These are phyloP conservation scores for Phialophora tarda DNA, from an alignment of 2,329 filamentous ascomycete genomes.

Conservation along the genomic window DNA sequence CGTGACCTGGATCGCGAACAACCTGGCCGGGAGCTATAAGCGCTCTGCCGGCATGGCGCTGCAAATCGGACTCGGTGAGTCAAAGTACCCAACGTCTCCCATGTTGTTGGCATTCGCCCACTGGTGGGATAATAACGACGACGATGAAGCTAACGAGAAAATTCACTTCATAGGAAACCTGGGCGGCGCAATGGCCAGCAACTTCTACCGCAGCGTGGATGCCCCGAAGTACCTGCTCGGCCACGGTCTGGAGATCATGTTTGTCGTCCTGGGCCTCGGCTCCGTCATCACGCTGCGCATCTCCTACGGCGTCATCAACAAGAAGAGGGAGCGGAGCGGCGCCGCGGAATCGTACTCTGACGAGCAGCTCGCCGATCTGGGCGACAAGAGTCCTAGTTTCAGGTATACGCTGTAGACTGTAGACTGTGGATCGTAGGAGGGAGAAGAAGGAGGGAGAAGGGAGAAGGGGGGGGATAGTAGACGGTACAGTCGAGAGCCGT, in stretches of 20 bases:
- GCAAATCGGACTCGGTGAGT: slow-evolving; percentile 44
- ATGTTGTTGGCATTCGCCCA: no score
- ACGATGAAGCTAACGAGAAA: not conserved
- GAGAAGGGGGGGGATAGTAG: no score
- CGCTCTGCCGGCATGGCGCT: slow-evolving; percentile 68
- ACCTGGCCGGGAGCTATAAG: slow-evolving; percentile 62
- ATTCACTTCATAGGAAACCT: slow-evolving; percentile 45
- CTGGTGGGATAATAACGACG: no score
- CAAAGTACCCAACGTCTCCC: no score
- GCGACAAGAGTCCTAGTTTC: slow-evolving; percentile 68
- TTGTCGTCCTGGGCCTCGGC: slow-evolving; percentile 55
- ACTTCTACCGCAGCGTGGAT: slow-evolving; percentile 67
- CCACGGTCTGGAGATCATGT: slow-evolving; percentile 58
- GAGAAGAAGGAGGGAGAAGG: no score
- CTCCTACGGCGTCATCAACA: slow-evolving; percentile 65
- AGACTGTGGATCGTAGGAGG: no score
- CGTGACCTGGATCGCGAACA: slow-evolving; percentile 64
- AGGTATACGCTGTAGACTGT: slow-evolving; percentile 61
- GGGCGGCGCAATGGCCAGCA: slow-evolving; percentile 67
- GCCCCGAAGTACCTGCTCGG: slow-evolving; percentile 58
- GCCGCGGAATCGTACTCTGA: slow-evolving; percentile 50
- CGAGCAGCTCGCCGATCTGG: slow-evolving; percentile 63
- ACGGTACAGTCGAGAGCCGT: no score
- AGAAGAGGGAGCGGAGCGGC: slow-evolving; percentile 58
- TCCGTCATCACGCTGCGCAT: slow-evolving; percentile 53